Evolutionary conservation across 1,284 basidiomycete genomes (phyloP).

Genomic region (Butyriboletus regius): DNA sequence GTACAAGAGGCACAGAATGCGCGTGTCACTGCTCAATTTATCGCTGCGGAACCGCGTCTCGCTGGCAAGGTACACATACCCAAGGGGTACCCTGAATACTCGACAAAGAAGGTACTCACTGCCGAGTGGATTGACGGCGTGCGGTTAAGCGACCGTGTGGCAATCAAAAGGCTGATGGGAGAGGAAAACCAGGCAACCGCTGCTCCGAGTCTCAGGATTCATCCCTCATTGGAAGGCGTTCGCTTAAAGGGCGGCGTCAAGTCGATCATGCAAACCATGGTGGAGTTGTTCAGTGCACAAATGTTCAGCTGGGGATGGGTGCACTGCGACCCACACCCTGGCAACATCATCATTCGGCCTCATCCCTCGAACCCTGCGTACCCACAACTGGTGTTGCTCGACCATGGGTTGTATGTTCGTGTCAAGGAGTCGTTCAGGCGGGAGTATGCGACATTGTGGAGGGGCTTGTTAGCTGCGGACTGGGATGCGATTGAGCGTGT

Average conservation of each 20-base stretch:
- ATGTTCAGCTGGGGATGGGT: slow-evolving; percentile 87
- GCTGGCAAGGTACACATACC: slow-evolving; percentile 72
- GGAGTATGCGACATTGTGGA: slow-evolving; percentile 76
- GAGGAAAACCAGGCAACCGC: slow-evolving; percentile 30
- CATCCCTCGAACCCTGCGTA: slow-evolving; percentile 47
- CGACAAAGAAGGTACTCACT: slow-evolving; percentile 72
- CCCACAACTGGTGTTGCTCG: slow-evolving; percentile 80
- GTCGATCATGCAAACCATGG: slow-evolving; percentile 70
- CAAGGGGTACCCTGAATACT: slow-evolving; percentile 63
- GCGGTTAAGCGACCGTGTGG: slow-evolving; percentile 62
- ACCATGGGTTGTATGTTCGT: slow-evolving; percentile 80
- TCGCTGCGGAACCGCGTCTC: slow-evolving; percentile 61
- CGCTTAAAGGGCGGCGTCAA: slow-evolving; percentile 57
- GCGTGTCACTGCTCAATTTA: slow-evolving; percentile 48
- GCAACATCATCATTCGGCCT: slow-evolving; percentile 77
- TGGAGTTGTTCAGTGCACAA: slow-evolving; percentile 74
- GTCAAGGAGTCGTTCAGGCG: slow-evolving; percentile 57
- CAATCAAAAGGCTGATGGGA: slow-evolving; percentile 53
- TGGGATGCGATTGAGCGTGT: slow-evolving; percentile 56
- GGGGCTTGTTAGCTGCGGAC: slow-evolving; percentile 67
- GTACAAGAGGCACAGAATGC: slow-evolving; percentile 67
- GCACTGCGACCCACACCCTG: slow-evolving; percentile 73
- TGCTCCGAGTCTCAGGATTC: slow-evolving; percentile 4
- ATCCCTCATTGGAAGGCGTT: slow-evolving; percentile 21
- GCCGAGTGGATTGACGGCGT: slow-evolving; percentile 84